Percentiles rank a stretch among this genome's conserved stretches.
Conservation (phyloP, 2,329 filamentous ascomycete genomes). For the Aspergillus vadensis region DNA sequence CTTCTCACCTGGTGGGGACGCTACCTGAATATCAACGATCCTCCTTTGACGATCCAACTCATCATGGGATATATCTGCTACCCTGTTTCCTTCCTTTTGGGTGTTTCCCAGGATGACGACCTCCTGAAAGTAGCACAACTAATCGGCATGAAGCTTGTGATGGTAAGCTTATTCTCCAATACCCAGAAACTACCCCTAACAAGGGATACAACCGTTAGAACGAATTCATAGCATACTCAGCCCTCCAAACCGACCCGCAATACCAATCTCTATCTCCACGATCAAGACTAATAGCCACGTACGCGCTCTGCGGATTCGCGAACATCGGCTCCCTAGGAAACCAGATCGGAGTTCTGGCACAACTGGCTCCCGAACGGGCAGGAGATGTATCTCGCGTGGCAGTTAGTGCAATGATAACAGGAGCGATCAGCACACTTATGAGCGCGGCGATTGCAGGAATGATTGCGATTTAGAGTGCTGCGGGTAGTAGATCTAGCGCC, state of each 20-base stretch:
- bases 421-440: constrained; percentile 76
- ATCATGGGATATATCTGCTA: constrained; percentile 78
- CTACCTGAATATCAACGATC: constrained; percentile 72
- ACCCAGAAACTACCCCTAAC: constrained; percentile 6
- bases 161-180: constrained; percentile 47
- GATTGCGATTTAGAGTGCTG: constrained; percentile 58
- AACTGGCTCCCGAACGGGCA: constrained; percentile 72
- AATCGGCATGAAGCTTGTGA: constrained; percentile 82
- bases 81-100: constrained; percentile 77
- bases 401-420: constrained; percentile 73
- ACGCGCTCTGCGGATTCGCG: constrained; percentile 78
- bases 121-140: constrained; percentile 74
- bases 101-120: constrained; percentile 65
- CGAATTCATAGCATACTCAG: constrained; percentile 73
- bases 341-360: constrained; percentile 83
- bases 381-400: constrained; percentile 77
- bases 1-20: constrained; percentile 81
- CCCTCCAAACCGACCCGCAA: constrained; percentile 53
- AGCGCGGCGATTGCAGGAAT: constrained; percentile 78
- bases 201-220: constrained; percentile 50
- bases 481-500: no score
- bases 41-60: constrained; percentile 71
- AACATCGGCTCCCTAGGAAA: constrained; percentile 87
- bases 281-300: constrained; percentile 79
- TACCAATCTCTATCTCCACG: constrained; percentile 67